Conservation (phyloP, 805 yeast genomes). For the Schwanniomyces sp. region DNA sequence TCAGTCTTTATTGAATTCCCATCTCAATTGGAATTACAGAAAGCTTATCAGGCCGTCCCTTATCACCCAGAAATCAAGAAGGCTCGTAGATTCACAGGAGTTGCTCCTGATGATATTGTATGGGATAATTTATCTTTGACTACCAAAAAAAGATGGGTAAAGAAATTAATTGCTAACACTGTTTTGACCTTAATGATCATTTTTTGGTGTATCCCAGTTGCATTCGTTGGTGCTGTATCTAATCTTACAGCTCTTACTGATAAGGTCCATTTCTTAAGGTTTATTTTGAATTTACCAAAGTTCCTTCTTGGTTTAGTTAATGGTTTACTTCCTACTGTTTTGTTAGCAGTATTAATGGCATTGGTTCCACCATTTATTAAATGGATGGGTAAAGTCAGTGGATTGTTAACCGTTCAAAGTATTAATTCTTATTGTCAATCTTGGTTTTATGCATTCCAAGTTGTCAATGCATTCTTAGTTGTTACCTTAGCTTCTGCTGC, state of each 20-base stretch:
- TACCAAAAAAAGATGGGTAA: constrained; percentile 55
- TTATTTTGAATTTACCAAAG: constrained; percentile 56
- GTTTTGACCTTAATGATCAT: constrained; percentile 62
- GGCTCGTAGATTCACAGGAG: constrained; percentile 56
- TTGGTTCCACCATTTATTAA: constrained; percentile 66
- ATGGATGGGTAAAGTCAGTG: constrained; percentile 69
- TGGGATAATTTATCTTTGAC: constrained; percentile 76
- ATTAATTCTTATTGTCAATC: constrained; percentile 82
- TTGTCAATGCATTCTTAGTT: constrained; percentile 84
- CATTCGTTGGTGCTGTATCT: constrained; percentile 74
- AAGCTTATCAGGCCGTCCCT: constrained; percentile 81
- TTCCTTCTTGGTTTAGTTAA: constrained; percentile 62
- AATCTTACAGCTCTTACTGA: constrained; percentile 63
- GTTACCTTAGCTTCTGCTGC: constrained; percentile 82
- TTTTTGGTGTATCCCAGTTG: constrained; percentile 75
- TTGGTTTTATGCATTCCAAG: constrained; percentile 89
- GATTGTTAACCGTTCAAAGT: constrained; percentile 67
- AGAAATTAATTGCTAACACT: constrained; percentile 58
- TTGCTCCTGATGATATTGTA: constrained; percentile 77
- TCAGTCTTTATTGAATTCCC: constrained; percentile 82
- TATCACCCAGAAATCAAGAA: constrained; percentile 47
- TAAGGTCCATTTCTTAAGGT: constrained; percentile 49
- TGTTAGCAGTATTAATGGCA: constrained; percentile 65
- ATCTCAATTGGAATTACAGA: constrained; percentile 83
- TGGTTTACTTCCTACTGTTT: constrained; percentile 66